Conservation (phyloP, 2,329 filamentous ascomycete species). For the Cladosporium sphaerospermum region DNA sequence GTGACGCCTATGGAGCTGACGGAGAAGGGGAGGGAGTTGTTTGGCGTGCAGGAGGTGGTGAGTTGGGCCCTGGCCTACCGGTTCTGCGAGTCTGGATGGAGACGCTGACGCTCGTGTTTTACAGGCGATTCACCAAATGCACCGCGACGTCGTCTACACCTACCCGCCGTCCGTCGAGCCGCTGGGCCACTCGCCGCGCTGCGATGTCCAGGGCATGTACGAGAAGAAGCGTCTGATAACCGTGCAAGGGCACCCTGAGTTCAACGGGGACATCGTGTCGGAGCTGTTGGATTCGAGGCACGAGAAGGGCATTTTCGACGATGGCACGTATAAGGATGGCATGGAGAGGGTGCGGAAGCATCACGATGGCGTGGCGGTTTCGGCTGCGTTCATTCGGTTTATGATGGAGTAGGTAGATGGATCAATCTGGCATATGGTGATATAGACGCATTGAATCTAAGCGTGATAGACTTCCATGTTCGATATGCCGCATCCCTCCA, state of each 20-base stretch:
- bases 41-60: slow-evolving; percentile 59
- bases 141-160: slow-evolving; percentile 66
- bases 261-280: slow-evolving; percentile 62
- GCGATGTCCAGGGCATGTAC: slow-evolving; percentile 77
- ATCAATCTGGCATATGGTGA: too few relatives aligned
- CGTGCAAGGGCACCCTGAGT: slow-evolving; percentile 84
- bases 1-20: slow-evolving; percentile 65
- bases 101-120: slow-evolving; percentile 1
- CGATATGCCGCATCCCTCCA: too few relatives aligned
- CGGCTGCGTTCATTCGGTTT: slow-evolving; percentile 69
- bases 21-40: slow-evolving; percentile 63
- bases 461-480: too few relatives aligned
- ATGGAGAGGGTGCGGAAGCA: slow-evolving; percentile 57
- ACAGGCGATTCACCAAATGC: slow-evolving; percentile 76
- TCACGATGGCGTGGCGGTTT: slow-evolving; percentile 76
- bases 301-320: slow-evolving; percentile 60
- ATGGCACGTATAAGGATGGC: slow-evolving; percentile 63
- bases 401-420: slow-evolving; percentile 48
- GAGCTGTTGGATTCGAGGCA: slow-evolving; percentile 63
- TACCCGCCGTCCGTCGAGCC: slow-evolving; percentile 57
- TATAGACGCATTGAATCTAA: too few relatives aligned
- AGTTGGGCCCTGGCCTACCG: slow-evolving; percentile 17
- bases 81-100: background rate
- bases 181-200: slow-evolving; percentile 60
- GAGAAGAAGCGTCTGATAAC: slow-evolving; percentile 60